Base-by-base conservation (phyloP, 495 filamentous ascomycete genomes). In the Trichoderma erinaceum region DNA sequence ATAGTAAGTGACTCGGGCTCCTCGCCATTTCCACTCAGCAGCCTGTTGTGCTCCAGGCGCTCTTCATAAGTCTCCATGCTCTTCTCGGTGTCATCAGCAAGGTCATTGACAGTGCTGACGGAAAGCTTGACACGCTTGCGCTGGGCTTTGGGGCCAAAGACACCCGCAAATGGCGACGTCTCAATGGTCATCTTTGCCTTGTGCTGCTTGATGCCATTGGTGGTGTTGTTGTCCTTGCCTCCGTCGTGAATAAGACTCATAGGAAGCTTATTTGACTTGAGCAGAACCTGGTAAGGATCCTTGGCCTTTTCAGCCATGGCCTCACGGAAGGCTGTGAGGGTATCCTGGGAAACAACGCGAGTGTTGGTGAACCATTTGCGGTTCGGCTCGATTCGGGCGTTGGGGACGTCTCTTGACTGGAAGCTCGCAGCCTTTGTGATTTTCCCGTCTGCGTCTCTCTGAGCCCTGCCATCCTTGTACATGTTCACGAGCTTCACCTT, bases 101-200 rank as follows among this genome's bases (percentile, higher is more conserved):
- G 83, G 69, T 97, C 94, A 71, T 89, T 88, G 38, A 97, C 74
- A 4, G 86, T 89, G 69, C 87, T 85, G 66, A 96, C 92, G 69
- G 84, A 88, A 65, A 98, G 79, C 83, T 97, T 96, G 29, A 94
- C 91, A 58, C 93, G 80, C 79, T 99, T 99, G 67, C 95, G 81
- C 75, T 97, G 92, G 25, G 92, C 86, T 79, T 97, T 97, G 41
- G 94, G 92, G 0, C 95, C 96, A 73, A 98, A 98, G 0, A 92
- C 92, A 66, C 96, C 89, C n/a, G 82, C 80, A 77, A 93, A 99
- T 0, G 92, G 92, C 41, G 89, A 84, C 41, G 87, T 88, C 78
- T 97, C 92, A 61, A 98, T 90, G 18, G 90, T 85, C 81, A 97
- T 96, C 81, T 99, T 99, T 29, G 95, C 93, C 74, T 89, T 84